Base-by-base conservation (phyloP, 768 basidiomycete genomes). In the Lyophyllum semitale region DNA sequence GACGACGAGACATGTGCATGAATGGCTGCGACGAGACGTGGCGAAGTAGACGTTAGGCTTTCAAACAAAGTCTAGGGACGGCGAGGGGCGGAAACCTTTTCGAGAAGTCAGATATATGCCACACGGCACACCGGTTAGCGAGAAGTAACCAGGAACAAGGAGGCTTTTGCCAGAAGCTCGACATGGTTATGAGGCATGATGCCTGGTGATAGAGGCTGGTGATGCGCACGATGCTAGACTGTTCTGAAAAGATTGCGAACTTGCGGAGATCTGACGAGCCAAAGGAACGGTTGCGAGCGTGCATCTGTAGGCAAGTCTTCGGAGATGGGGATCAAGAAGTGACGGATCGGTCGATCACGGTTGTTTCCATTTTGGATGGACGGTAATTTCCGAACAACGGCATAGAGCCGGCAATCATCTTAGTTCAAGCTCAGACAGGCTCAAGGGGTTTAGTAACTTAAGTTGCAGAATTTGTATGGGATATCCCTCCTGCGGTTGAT, bases 1-100 rank as follows among this genome's bases (percentile, higher is more conserved):
- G 67, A 51, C 63, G 70, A 54, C 61, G 71, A 63, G 63, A 61
- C 66, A 61, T 68, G 47, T 62, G 60, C 66, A 61, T 68, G 47
- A 59, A n/a, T 29, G 42, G 41, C 20, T 25, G 25, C 17, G 18
- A 33, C 26, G 25, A 43, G 38, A 20, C 22, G 32, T 30, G 37
- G 43, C 33, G 26, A 15, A 9, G 27, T 27, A 4, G 26, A 8
- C 18, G 22, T 42, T 29, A 23, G 25, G 38, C 35, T 32, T 25
- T 17, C 37, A 35, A 35, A 26, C 18, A 17, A 45, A 49, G 23
- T 17, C n/a, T 25, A n/a, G 33, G 13, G 37, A 33, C 22, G 17
- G 50, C 29, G 22, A 46, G 27, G 30, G 27, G 32, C 27, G 13
- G 40, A 35, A n/a, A 13, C 20, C 26, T 22, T 46, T 53, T 49